phyloP scores from a whole-genome alignment of 345 rosid genomes.

The Eucalyptus polyanthemos region DNA sequence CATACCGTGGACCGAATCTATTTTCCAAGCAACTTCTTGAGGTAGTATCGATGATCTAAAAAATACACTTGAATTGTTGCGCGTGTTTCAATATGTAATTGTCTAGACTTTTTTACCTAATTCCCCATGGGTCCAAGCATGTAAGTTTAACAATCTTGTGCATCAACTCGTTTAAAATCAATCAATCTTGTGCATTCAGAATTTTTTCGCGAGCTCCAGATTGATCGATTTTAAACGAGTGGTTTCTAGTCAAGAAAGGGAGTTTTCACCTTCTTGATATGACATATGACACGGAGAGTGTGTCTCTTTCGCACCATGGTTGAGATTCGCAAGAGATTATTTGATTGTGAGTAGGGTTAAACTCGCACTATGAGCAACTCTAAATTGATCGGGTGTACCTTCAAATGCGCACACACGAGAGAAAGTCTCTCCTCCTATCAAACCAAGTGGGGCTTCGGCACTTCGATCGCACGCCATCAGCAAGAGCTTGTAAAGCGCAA shows the following conservation, averaged over 20 bases:
- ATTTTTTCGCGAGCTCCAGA: neutral
- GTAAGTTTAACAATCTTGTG: neutral
- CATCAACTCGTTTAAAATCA: too few species aligned
- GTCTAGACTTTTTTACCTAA: neutral
- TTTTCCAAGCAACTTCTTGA: neutral
- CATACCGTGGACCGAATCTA: neutral
- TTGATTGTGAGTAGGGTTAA: neutral
- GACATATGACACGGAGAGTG: neutral
- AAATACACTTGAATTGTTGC: fast-evolving
- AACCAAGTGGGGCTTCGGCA: neutral
- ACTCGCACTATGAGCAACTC: neutral
- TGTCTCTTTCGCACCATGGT: neutral
- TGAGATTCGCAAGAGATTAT: neutral
- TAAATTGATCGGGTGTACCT: neutral
- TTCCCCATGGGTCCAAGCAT: neutral
- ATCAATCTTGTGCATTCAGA: neutral
- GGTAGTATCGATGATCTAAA: fast-evolving
- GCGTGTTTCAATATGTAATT: fast-evolving
- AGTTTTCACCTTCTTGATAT: neutral
- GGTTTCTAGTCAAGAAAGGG: neutral
- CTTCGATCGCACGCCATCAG: neutral
- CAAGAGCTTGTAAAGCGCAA: neutral
- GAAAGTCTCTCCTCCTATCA: neutral
- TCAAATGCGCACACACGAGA: neutral
- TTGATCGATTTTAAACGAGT: neutral